Evolutionary conservation across 1,284 basidiomycete genomes (phyloP).

Genomic region (Meripilus lineatus): DNA sequence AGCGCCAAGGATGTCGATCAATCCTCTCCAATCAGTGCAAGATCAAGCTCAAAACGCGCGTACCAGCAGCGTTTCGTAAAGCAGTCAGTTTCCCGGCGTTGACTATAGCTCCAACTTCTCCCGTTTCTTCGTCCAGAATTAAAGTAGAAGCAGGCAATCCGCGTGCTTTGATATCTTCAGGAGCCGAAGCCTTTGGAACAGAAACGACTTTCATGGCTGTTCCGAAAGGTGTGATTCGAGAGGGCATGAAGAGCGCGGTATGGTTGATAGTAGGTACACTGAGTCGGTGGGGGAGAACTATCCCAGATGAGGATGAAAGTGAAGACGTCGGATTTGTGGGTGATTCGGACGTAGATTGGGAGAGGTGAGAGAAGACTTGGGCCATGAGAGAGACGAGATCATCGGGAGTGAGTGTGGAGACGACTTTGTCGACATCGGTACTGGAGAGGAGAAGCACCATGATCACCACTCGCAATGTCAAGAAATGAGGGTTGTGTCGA

Average conservation of each 20-base stretch:
- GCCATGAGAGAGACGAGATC: slow-evolving; percentile 53
- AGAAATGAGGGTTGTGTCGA: too few species aligned
- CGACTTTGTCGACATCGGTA: slow-evolving; percentile 41
- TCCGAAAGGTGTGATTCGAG: slow-evolving; percentile 40
- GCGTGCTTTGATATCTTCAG: slow-evolving; percentile 25
- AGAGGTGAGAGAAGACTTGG: slow-evolving; percentile 38
- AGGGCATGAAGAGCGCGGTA: slow-evolving; percentile 68
- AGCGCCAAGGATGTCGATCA: not conserved
- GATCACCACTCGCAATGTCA: slow-evolving; percentile 32
- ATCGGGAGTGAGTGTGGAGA: slow-evolving; percentile 34
- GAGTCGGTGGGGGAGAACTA: slow-evolving; percentile 46
- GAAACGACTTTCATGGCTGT: slow-evolving; percentile 73
- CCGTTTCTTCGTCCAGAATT: slow-evolving; percentile 67
- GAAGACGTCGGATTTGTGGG: slow-evolving; percentile 12
- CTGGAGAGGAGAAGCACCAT: slow-evolving; percentile 49
- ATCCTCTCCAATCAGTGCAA: not conserved
- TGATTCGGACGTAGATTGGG: slow-evolving; percentile 10
- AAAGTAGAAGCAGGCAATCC: slow-evolving; percentile 77
- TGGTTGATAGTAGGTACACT: slow-evolving; percentile 44
- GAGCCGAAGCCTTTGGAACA: slow-evolving; percentile 44
- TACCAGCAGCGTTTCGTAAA: slow-evolving; percentile 76
- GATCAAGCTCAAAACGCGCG: slow-evolving; percentile 14
- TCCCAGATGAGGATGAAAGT: slow-evolving; percentile 14
- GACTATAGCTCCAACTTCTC: slow-evolving; percentile 63
- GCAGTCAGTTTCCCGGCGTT: slow-evolving; percentile 78